Percentiles rank a stretch among this genome's conserved stretches.
Conservation (phyloP, 2,329 filamentous ascomycete species). For the Pseudogymnoascus verrucosus region DNA sequence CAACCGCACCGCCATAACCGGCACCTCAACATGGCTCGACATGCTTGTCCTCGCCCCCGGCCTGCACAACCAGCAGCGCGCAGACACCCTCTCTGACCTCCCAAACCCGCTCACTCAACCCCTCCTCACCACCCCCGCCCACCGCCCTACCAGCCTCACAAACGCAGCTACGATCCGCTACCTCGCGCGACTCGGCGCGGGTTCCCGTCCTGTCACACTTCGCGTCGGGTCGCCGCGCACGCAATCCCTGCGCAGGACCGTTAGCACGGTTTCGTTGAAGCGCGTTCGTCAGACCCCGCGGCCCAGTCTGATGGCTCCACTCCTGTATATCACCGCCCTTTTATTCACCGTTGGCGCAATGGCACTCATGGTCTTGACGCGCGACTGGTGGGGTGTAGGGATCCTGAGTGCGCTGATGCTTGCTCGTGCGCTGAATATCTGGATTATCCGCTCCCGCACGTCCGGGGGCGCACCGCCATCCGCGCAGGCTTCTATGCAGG, state of each 20-base stretch:
- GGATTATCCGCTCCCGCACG: conserved; percentile 46
- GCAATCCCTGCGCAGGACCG: conserved; percentile 4
- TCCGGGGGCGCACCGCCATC: conserved; percentile 14
- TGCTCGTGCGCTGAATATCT: conserved; percentile 48
- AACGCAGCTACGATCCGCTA: conserved; percentile 48
- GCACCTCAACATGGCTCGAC: conserved; percentile 49
- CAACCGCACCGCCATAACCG: conserved; percentile 46
- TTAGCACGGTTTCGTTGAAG: not conserved
- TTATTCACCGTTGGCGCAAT: conserved; percentile 38
- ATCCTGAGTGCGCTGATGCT: conserved; percentile 42
- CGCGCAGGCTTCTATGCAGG: not conserved
- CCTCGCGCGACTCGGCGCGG: conserved; percentile 48
- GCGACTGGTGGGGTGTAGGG: conserved; percentile 44
- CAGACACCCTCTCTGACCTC: conserved; percentile 38
- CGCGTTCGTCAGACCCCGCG: not conserved
- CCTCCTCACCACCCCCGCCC: not conserved
- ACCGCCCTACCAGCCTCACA: conserved; percentile 26
- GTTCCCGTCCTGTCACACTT: conserved; percentile 40
- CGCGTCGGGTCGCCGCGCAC: conserved; percentile 38
- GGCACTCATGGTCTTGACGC: conserved; percentile 37
- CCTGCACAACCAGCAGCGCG: conserved; percentile 52
- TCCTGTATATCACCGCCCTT: conserved; percentile 41
- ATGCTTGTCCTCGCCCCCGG: conserved; percentile 51
- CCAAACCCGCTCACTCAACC: conserved; percentile 30
- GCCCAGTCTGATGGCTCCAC: conserved; percentile 35